Conservation (phyloP, 2,329 filamentous ascomycete genomes). For the Emmonsia crescens region DNA sequence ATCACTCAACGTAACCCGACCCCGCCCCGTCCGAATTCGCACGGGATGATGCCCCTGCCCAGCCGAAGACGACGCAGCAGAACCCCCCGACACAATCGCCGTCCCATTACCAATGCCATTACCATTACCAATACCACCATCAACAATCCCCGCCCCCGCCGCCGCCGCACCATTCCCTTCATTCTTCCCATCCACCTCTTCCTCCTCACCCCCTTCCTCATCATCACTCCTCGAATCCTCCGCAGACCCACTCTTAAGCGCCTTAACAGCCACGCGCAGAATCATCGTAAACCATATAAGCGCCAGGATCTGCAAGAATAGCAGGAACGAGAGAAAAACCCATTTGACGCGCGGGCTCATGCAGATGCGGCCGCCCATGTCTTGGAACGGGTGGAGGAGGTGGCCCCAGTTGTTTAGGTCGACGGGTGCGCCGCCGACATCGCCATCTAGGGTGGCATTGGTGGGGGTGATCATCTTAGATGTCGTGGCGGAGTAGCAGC, state of each 20-base stretch:
- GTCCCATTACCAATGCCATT: constrained; percentile 18
- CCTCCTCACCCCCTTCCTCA: constrained; percentile 54
- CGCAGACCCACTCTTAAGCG: constrained; percentile 61
- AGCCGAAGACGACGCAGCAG: constrained; percentile 9
- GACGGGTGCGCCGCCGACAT: neutral
- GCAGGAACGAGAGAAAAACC: constrained; percentile 64
- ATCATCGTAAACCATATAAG: constrained; percentile 89
- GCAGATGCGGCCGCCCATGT: constrained; percentile 64
- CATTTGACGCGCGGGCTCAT: constrained; percentile 65
- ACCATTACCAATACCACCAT: neutral
- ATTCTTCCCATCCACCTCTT: neutral
- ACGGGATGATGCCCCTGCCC: constrained; percentile 13
- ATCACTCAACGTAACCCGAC: constrained; percentile 28
- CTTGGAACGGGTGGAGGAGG: constrained; percentile 61
- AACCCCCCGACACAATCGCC: constrained; percentile 18
- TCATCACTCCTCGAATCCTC: constrained; percentile 85
- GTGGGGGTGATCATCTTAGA: constrained; percentile 18
- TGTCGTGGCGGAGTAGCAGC: constrained; percentile 54
- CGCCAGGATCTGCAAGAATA: constrained; percentile 68
- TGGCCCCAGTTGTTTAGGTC: constrained; percentile 40
- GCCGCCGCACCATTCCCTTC: neutral
- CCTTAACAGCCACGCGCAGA: constrained; percentile 65
- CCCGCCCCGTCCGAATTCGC: constrained; percentile 25
- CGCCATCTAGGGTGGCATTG: constrained; percentile 13
- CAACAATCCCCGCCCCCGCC: too few species aligned